These are phyloP conservation scores for Phyllosticta capitalensis DNA, from an alignment of 2,329 filamentous ascomycete species.

Conservation along the genomic window DNA sequence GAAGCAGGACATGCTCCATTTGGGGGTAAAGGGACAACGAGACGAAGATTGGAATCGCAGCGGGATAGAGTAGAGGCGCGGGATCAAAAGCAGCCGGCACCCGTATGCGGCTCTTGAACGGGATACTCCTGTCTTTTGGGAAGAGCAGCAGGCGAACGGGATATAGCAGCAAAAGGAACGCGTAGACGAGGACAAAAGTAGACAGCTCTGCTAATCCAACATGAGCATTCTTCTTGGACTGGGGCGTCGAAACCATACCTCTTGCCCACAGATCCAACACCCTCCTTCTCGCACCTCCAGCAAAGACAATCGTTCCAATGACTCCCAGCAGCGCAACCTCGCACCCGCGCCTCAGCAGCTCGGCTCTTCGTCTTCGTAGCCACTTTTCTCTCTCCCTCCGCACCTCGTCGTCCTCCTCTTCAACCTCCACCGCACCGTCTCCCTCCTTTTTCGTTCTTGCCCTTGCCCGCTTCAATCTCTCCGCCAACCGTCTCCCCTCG, in stretches of 20 bases:
- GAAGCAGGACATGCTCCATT: constrained; percentile 54
- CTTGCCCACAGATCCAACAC: constrained; percentile 30
- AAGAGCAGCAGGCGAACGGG: constrained; percentile 27
- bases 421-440: constrained; percentile 5
- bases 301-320: constrained; percentile 39
- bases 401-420: constrained; percentile 24
- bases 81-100: constrained; percentile 79
- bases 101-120: constrained; percentile 38
- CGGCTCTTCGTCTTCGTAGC: constrained; percentile 77
- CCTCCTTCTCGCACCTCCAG: constrained; percentile 23
- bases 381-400: constrained; percentile 53
- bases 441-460: constrained; percentile 13
- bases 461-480: constrained; percentile 18
- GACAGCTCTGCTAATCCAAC: constrained; percentile 27
- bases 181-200: constrained; percentile 27
- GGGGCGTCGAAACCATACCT: constrained; percentile 21
- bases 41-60: constrained; percentile 64
- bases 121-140: constrained; percentile 3
- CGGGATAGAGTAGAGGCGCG: constrained; percentile 81
- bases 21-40: constrained; percentile 61
- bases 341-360: constrained; percentile 60
- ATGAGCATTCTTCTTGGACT: background rate
- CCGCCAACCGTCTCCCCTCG: constrained; percentile 30
- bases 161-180: constrained; percentile 25
- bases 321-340: constrained; percentile 46